Conservation (phyloP, 768 basidiomycete species). For the Kockovaella imperatae region DNA sequence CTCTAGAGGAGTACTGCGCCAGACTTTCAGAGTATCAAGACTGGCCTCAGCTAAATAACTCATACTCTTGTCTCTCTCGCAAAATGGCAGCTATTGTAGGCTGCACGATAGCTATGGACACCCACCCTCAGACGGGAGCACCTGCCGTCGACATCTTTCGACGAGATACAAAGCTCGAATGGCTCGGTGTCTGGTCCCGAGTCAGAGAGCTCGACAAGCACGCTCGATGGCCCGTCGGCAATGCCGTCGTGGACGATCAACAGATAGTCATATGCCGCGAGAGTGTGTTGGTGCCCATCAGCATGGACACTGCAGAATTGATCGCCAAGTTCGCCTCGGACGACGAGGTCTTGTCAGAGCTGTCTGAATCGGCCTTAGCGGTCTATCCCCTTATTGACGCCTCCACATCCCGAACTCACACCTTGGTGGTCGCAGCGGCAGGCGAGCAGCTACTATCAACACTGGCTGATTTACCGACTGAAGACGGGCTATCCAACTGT, state of each 20-base stretch:
- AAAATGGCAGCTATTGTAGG: slow-evolving; percentile 79
- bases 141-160: slow-evolving; percentile 70
- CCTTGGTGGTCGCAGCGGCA: slow-evolving; percentile 12
- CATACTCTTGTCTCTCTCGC: slow-evolving; percentile 55
- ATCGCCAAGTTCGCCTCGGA: slow-evolving; percentile 9
- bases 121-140: slow-evolving; percentile 70
- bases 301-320: slow-evolving; percentile 16
- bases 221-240: slow-evolving; percentile 37
- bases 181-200: slow-evolving; percentile 90
- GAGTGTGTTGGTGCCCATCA: no score
- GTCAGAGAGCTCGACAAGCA: slow-evolving; percentile 75
- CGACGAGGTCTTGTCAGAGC: slow-evolving; percentile 8
- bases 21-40: slow-evolving; percentile 50
- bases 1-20: slow-evolving; percentile 73
- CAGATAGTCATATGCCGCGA: slow-evolving; percentile 51
- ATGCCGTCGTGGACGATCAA: slow-evolving; percentile 19
- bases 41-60: slow-evolving; percentile 51
- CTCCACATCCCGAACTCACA: slow-evolving; percentile 11
- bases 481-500: slow-evolving; percentile 11
- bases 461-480: slow-evolving; percentile 6
- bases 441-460: slow-evolving; percentile 12
- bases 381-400: slow-evolving; percentile 16
- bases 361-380: slow-evolving; percentile 16
- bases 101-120: slow-evolving; percentile 65
- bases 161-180: slow-evolving; percentile 78